These are phyloP conservation scores for Paraphaeosphaeria minitans DNA, from an alignment of 2,329 filamentous ascomycete species.

Conservation along the genomic window DNA sequence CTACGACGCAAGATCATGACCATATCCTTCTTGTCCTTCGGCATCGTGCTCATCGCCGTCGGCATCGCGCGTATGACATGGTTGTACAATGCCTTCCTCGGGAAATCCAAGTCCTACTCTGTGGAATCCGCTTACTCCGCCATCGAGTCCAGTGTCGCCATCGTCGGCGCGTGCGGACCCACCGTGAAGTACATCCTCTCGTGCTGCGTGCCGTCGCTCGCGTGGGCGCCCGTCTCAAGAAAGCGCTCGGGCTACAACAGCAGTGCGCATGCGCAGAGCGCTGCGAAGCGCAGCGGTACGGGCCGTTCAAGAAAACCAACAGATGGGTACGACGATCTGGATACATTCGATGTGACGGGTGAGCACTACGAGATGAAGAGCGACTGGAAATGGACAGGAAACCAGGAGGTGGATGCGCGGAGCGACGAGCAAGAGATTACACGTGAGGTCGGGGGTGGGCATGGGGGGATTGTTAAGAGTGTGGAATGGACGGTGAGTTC, in stretches of 20 bases:
- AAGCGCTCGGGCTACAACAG: conserved; percentile 18
- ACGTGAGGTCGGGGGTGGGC: not conserved
- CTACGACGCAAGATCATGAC: conserved; percentile 21
- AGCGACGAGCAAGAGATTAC: conserved; percentile 28
- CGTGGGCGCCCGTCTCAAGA: conserved; percentile 14
- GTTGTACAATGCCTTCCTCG: conserved; percentile 24
- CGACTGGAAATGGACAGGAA: conserved; percentile 19
- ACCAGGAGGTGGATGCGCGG: conserved; percentile 20
- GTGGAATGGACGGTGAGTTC: conserved; percentile 21
- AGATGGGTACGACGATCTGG: conserved; percentile 21
- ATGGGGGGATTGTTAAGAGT: conserved; percentile 26
- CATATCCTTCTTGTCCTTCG: conserved; percentile 22
- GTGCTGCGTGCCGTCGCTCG: conserved; percentile 21
- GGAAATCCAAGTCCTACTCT: conserved; percentile 20
- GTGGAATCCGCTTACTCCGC: conserved; percentile 23
- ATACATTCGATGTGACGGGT: conserved; percentile 5
- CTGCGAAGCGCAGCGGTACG: not conserved
- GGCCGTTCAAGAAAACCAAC: not conserved
- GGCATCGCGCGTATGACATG: conserved; percentile 24
- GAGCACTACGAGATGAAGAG: conserved; percentile 23
- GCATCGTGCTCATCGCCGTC: conserved; percentile 21
- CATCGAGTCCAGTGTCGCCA: conserved; percentile 22
- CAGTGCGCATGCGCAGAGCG: conserved; percentile 7
- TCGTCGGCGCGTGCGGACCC: conserved; percentile 22
- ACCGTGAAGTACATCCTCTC: conserved; percentile 25